Conservation (phyloP, 495 filamentous ascomycete species). For the Aspergillus kassunensis region DNA sequence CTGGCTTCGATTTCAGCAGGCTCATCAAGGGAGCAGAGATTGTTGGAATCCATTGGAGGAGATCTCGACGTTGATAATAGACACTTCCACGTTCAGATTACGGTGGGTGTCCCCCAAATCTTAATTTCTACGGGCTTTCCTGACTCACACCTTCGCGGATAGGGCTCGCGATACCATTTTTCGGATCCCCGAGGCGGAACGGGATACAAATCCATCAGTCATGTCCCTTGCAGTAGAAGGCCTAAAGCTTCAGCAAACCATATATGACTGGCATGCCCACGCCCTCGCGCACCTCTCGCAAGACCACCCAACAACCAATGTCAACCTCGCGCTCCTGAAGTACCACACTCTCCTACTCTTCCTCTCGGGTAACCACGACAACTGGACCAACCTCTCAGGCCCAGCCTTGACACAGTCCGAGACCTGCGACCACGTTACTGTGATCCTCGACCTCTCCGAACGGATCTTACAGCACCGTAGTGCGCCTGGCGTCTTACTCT, state of each 20-base stretch:
- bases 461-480: not conserved
- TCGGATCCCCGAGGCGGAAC: not conserved
- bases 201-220: not conserved
- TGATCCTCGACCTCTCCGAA: not conserved
- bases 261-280: not conserved
- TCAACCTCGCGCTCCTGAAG: not conserved
- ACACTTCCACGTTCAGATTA: not conserved
- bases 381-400: slow-evolving; percentile 3
- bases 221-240: not conserved
- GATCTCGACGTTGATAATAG: not conserved
- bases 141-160: no score
- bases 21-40: not conserved
- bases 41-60: not conserved
- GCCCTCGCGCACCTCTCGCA: not conserved
- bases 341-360: slow-evolving; percentile 14
- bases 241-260: not conserved
- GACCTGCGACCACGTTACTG: not conserved
- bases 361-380: slow-evolving; percentile 8
- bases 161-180: not conserved
- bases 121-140: no score
- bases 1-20: not conserved
- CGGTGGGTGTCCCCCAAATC: not conserved
- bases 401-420: not conserved
- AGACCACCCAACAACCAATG: not conserved
- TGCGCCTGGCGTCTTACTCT: not conserved